phyloP scores from a whole-genome alignment of 2,329 filamentous ascomycete genomes.

The Scedosporium aurantiacum region DNA sequence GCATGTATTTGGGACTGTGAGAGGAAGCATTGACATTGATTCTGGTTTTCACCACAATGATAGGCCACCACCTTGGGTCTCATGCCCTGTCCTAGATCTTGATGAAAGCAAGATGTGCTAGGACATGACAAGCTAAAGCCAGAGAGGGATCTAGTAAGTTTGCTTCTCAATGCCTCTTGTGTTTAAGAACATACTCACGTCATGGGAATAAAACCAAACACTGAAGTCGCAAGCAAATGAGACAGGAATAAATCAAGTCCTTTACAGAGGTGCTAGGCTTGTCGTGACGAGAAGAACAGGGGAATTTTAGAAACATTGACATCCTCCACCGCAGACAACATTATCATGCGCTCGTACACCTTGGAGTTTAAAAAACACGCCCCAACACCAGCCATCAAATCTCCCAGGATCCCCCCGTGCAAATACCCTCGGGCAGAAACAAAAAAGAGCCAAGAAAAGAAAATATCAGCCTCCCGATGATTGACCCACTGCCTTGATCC shows the following conservation, averaged over 20 bases:
- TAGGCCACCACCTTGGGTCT: too few species aligned
- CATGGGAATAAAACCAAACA: too few species aligned
- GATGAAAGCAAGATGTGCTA: too few species aligned
- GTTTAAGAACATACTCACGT: too few species aligned
- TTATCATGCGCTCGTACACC: neutral
- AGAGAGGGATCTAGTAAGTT: too few species aligned
- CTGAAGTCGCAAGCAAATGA: neutral
- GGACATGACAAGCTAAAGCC: too few species aligned
- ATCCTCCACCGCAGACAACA: neutral
- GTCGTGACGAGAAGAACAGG: neutral
- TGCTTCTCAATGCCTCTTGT: too few species aligned
- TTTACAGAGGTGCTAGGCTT: neutral
- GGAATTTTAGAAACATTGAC: neutral
- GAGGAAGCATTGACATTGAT: too few species aligned
- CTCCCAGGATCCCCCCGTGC: neutral
- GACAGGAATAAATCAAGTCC: conserved; percentile 1
- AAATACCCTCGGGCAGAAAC: too few species aligned
- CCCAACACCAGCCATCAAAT: neutral
- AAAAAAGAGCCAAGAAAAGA: neutral
- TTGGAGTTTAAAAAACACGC: neutral
- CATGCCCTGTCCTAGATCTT: too few species aligned
- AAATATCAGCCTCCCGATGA: neutral
- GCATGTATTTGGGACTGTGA: too few species aligned
- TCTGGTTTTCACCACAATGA: too few species aligned
- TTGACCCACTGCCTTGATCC: neutral